A percentile compares a stretch with the other conserved stretches of the same genome.
Conservation (phyloP, 345 rosid genomes). For the Eucalyptus curtisii region DNA sequence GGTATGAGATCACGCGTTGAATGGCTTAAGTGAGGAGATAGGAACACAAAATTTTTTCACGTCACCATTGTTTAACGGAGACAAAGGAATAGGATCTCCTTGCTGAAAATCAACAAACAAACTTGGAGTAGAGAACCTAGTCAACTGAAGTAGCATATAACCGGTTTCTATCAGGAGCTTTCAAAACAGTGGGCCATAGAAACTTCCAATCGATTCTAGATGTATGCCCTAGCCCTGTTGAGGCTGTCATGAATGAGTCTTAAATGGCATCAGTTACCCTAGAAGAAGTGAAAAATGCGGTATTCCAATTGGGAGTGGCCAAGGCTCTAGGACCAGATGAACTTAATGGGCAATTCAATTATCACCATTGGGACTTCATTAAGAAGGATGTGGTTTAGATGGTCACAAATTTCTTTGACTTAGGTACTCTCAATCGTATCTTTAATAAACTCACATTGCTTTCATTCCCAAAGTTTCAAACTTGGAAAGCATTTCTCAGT, state of each 20-base stretch:
- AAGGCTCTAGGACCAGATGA: background rate
- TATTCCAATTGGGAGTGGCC: background rate
- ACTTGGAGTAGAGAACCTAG: background rate
- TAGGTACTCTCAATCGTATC: background rate
- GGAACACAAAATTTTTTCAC: background rate
- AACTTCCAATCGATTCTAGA: background rate
- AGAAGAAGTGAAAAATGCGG: background rate
- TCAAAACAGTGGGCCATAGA: background rate
- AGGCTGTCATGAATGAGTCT: background rate
- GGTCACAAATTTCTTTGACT: background rate
- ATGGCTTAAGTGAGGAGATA: background rate
- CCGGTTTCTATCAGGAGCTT: background rate
- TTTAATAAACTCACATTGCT: background rate
- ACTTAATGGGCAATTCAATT: background rate
- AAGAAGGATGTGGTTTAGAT: background rate
- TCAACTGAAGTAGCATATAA: background rate
- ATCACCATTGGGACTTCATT: background rate
- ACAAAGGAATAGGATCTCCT: background rate
- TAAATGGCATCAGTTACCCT: background rate
- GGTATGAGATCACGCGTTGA: rapidly evolving
- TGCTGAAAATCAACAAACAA: too few relatives aligned
- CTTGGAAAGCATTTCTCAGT: background rate
- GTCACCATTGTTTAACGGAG: rapidly evolving
- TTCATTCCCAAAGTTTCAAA: background rate
- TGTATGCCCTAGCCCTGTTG: background rate